Evolutionary conservation across 345 rosid species (phyloP).

Genomic region (Eucalyptus erythrocorys): DNA sequence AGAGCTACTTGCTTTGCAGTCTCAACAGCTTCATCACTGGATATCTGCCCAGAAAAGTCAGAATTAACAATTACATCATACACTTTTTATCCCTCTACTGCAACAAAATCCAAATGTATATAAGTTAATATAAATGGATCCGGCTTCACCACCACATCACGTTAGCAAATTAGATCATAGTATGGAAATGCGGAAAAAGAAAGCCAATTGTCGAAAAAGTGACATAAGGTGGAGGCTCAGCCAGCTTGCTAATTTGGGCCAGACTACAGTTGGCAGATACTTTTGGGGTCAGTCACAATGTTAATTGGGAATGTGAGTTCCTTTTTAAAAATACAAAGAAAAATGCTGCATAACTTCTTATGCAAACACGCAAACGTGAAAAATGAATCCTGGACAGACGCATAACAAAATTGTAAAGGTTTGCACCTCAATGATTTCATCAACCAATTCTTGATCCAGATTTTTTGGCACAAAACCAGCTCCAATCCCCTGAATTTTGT

Average conservation of each 20-base stretch:
- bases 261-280: background rate
- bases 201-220: background rate
- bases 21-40: constrained; percentile 90
- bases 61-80: background rate
- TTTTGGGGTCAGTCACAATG: background rate
- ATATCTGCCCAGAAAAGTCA: constrained; percentile 32
- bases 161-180: background rate
- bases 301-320: background rate
- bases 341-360: background rate
- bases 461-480: constrained; percentile 94
- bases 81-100: background rate
- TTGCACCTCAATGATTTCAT: constrained; percentile 77
- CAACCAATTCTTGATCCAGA: constrained; percentile 57
- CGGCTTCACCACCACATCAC: background rate
- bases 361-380: background rate
- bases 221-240: background rate
- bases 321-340: background rate
- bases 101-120: background rate
- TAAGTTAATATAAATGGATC: background rate
- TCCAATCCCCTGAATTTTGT: constrained; percentile 99
- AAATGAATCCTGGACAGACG: background rate
- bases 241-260: background rate
- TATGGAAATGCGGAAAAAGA: background rate
- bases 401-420: background rate
- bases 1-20: constrained; percentile 95